These are phyloP conservation scores for Pelargonium australe DNA, from an alignment of 441 rosid species.

Conservation along the genomic window DNA sequence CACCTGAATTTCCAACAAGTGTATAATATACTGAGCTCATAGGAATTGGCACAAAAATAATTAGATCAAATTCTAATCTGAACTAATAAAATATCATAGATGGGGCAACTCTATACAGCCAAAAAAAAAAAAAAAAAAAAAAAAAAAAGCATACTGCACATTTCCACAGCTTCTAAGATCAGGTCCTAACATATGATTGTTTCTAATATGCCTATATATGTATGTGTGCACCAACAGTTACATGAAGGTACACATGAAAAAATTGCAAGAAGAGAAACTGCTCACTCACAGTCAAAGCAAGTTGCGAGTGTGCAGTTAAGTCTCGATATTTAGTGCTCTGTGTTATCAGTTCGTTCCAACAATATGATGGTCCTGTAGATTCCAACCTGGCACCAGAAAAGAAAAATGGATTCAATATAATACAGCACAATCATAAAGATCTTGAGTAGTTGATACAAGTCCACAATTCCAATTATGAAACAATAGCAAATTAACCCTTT, in stretches of 20 bases:
- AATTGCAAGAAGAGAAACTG: conserved; percentile 4
- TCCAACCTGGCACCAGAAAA: conserved; percentile 53
- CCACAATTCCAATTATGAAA: conserved; percentile 1
- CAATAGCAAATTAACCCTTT: not conserved
- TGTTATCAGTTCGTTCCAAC: conserved; percentile 85
- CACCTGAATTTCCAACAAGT: conserved; percentile 42
- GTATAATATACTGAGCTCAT: conserved; percentile 12
- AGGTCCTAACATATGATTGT: not conserved
- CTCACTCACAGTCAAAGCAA: conserved; percentile 68
- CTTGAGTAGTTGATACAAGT: not conserved
- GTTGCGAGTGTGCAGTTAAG: conserved; percentile 76
- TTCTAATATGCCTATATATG: not conserved
- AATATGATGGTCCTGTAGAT: conserved; percentile 62
- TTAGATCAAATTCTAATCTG: not conserved
- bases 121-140: not conserved
- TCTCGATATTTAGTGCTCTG: conserved; percentile 85
- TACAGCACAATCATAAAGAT: not conserved
- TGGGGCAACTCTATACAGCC: not conserved
- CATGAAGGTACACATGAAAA: conserved; percentile 14
- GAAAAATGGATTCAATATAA: not conserved
- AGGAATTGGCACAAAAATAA: conserved; percentile 11
- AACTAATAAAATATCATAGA: not conserved
- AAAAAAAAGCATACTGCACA: not conserved
- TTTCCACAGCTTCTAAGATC: not conserved
- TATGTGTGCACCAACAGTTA: not conserved